These are phyloP conservation scores for Phyllosticta citriasiana DNA, from an alignment of 2,329 filamentous ascomycete species.

Conservation along the genomic window DNA sequence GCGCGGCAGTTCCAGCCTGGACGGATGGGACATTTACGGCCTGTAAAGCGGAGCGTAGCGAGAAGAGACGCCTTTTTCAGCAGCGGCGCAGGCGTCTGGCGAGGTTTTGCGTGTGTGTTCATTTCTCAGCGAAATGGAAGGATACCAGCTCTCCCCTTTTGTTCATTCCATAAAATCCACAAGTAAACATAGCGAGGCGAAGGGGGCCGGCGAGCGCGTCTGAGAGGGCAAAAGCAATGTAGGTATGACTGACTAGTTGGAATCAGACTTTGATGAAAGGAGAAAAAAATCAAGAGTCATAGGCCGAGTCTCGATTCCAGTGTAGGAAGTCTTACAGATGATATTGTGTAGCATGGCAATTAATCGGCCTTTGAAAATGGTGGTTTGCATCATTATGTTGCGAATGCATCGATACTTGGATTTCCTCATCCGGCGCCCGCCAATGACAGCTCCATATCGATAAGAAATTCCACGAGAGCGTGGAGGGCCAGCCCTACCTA, in stretches of 20 bases:
- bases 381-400: background rate
- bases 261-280: background rate
- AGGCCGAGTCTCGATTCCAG: background rate
- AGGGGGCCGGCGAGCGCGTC: background rate
- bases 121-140: slow-evolving; percentile 8
- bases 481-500: background rate
- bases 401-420: background rate
- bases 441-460: background rate
- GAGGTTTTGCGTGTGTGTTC: slow-evolving; percentile 2
- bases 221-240: background rate
- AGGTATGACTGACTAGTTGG: background rate
- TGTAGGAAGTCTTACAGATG: background rate
- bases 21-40: slow-evolving; percentile 60
- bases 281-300: background rate
- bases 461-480: background rate
- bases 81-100: background rate
- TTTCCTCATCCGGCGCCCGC: background rate
- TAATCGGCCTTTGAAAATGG: background rate
- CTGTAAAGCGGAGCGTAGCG: slow-evolving; percentile 29
- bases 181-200: slow-evolving; percentile 1
- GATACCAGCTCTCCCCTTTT: slow-evolving; percentile 11
- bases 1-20: slow-evolving; percentile 27
- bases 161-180: slow-evolving; percentile 1
- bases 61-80: background rate
- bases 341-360: background rate